phyloP scores from a whole-genome alignment of 495 filamentous ascomycete genomes.

The Achaetomiella virescens region DNA sequence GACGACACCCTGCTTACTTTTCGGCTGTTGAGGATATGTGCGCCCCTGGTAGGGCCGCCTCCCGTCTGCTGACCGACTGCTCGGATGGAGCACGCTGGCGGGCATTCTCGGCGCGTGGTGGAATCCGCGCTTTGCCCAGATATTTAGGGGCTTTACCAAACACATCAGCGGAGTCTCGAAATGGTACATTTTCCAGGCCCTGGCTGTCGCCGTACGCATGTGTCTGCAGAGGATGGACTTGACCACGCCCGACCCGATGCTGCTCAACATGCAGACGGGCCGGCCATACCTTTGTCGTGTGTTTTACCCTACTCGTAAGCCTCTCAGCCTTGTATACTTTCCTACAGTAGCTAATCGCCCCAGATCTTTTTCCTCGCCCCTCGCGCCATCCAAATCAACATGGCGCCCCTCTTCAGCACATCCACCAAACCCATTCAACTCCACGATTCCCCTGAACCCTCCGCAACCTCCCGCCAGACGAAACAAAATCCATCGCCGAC shows the following conservation, averaged over 20 bases:
- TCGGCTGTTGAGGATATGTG: conserved; percentile 3
- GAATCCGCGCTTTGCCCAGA: conserved; percentile 65
- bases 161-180: conserved; percentile 58
- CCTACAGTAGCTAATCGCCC: conserved; percentile 27
- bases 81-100: conserved; percentile 43
- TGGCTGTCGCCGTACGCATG: conserved; percentile 54
- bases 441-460: not conserved
- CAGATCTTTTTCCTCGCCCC: conserved; percentile 43
- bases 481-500: conserved; percentile 31
- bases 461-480: conserved; percentile 8
- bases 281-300: conserved; percentile 52
- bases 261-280: conserved; percentile 37
- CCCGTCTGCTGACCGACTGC: conserved; percentile 32
- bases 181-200: conserved; percentile 63
- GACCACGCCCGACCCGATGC: conserved; percentile 34
- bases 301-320: conserved; percentile 52
- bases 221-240: conserved; percentile 45
- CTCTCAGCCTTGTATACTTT: not conserved
- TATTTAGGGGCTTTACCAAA: conserved; percentile 54
- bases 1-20: not conserved
- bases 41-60: conserved; percentile 21
- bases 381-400: conserved; percentile 46
- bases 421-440: conserved; percentile 16
- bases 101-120: conserved; percentile 63
- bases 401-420: conserved; percentile 51